Evolutionary conservation across 345 rosid species (phyloP), one percentile per base, ranked within the genome.

Genomic region (Hypericum perforatum): DNA sequence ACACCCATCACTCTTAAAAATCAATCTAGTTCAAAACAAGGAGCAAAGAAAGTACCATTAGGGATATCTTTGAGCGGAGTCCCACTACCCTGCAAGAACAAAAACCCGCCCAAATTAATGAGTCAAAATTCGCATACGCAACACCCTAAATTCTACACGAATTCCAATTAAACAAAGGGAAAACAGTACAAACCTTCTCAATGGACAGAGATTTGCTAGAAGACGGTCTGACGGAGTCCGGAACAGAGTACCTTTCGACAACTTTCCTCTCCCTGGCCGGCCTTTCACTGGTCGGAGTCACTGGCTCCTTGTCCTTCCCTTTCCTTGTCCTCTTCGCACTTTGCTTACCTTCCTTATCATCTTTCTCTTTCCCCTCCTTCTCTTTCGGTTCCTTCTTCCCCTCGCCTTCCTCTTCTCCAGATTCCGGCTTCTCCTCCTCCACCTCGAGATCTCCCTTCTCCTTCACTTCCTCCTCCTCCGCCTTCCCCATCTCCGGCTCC

Each of bases 21-120:
- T 6, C 22, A 14, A 13, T 46, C 50, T 13, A 46, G 32, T 22
- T 22, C 32, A 22, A 22, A 22, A 14, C 10, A 13, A 7, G 3
- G 16, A 16, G 29, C 15, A 12, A 10, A 12, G 50, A 39, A 12
- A 69, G 6, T 74, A 85, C 98, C 98, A 48, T 88, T 92, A 7
- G 98, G 98, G 58, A 92, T 92, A 58, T 88, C 98, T 64, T 76
- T 88, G 14, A 92, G 91, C 53, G 59, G 83, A 2, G 86, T 78
- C 22, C 98, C 98, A 39, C 82, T 74, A 51, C 98, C 98, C 95
- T 92, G 82, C 14, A 53, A 47, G 9, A 49, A 56, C 29, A 36
- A 14, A 40, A 51, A 39, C 38, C 22, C 9, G 1, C 2, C 2
- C 56, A 65, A 44, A 68, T 53, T 32, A 11, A 0, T 48, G 12